These are phyloP conservation scores for Tolypocladium paradoxum DNA, from an alignment of 2,329 filamentous ascomycete species.

Conservation along the genomic window DNA sequence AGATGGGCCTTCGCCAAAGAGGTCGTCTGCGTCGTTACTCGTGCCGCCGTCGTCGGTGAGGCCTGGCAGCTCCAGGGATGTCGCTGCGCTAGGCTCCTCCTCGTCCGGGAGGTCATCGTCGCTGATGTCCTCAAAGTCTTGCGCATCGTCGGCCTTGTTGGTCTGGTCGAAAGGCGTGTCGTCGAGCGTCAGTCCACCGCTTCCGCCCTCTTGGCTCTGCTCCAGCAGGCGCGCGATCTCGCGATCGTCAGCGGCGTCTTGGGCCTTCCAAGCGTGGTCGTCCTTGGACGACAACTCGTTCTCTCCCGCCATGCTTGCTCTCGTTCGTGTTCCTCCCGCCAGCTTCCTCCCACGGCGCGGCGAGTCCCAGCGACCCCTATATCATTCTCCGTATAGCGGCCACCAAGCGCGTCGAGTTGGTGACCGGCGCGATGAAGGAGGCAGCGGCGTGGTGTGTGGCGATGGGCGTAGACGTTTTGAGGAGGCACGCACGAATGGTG, in stretches of 20 bases:
- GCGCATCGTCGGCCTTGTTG: conserved; percentile 84
- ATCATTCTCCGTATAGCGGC: background rate
- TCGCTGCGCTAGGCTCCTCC: conserved; percentile 44
- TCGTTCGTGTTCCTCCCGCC: background rate
- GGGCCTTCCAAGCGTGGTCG: conserved; percentile 26
- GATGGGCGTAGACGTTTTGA: background rate
- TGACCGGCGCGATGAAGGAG: background rate
- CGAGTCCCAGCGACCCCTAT: background rate
- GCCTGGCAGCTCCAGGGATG: conserved; percentile 38
- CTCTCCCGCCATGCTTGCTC: conserved; percentile 21
- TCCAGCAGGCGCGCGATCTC: conserved; percentile 34
- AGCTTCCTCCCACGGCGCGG: conserved; percentile 5
- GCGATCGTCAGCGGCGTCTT: conserved; percentile 38
- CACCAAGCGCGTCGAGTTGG: background rate
- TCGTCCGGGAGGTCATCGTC: conserved; percentile 87
- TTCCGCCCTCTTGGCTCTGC: conserved; percentile 27
- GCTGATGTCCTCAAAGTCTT: conserved; percentile 84
- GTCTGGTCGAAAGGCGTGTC: conserved; percentile 44
- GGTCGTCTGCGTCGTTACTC: conserved; percentile 52
- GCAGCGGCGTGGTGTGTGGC: background rate
- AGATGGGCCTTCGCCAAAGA: conserved; percentile 55
- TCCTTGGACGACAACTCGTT: conserved; percentile 23
- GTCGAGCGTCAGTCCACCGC: conserved; percentile 31
- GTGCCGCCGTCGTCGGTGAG: conserved; percentile 50
- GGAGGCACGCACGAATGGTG: background rate